Evolutionary conservation across 1,284 basidiomycete species (phyloP).

Genomic region (Sphaerobolus stellatus): DNA sequence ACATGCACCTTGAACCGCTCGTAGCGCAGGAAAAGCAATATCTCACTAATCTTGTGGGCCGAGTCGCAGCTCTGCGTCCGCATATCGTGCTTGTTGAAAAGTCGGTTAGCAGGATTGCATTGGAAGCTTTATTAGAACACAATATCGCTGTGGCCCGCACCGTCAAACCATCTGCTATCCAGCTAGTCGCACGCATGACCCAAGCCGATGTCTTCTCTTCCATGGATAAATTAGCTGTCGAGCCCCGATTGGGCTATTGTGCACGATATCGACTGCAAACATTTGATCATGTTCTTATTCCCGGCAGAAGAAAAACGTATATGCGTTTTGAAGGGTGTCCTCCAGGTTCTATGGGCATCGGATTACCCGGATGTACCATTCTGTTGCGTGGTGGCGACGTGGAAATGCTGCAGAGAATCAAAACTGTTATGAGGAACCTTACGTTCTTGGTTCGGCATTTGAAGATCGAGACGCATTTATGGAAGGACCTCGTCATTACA

Average conservation of each 20-base stretch:
- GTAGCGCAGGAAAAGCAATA: slow-evolving; percentile 95
- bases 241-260: slow-evolving; percentile 90
- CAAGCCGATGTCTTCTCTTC: slow-evolving; percentile 95
- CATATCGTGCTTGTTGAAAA: slow-evolving; percentile 93
- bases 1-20: slow-evolving; percentile 91
- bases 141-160: slow-evolving; percentile 90
- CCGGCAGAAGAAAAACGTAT: slow-evolving; percentile 89
- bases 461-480: slow-evolving; percentile 91
- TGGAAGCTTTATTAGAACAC: slow-evolving; percentile 85
- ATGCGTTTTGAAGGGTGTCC: slow-evolving; percentile 97
- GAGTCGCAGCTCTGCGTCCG: slow-evolving; percentile 88
- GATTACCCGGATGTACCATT: slow-evolving; percentile 95
- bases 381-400: slow-evolving; percentile 88
- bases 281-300: slow-evolving; percentile 89
- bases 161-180: slow-evolving; percentile 86
- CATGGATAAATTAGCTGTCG: slow-evolving; percentile 90
- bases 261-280: slow-evolving; percentile 88
- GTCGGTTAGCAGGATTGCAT: slow-evolving; percentile 87
- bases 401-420: slow-evolving; percentile 79
- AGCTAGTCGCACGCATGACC: slow-evolving; percentile 89
- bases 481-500: slow-evolving; percentile 90
- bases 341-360: too few species aligned
- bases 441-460: slow-evolving; percentile 89
- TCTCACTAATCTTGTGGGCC: slow-evolving; percentile 82
- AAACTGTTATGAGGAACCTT: slow-evolving; percentile 90